phyloP scores from a whole-genome alignment of 208 protist genomes.

The Leishmania major region DNA sequence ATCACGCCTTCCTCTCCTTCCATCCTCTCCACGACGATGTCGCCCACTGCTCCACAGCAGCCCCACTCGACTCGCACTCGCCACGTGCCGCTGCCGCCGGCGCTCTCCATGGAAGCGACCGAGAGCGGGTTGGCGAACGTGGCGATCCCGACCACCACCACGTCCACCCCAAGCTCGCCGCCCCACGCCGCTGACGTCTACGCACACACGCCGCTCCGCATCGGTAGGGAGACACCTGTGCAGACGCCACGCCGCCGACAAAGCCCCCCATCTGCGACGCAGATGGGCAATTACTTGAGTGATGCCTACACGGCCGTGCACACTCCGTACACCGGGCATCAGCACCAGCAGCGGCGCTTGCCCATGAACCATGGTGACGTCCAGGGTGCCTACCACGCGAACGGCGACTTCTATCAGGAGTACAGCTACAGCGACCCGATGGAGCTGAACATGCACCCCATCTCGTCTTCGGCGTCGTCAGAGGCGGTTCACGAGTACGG shows the following conservation, averaged over 20 bases:
- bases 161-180: slow-evolving; percentile 6
- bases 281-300: not conserved
- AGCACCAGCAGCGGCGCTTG: not conserved
- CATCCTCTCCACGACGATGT: slow-evolving; percentile 1
- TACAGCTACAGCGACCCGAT: not conserved
- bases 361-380: not conserved
- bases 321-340: not conserved
- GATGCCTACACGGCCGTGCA: not conserved
- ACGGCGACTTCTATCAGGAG: not conserved
- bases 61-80: not conserved
- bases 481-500: slow-evolving; percentile 2
- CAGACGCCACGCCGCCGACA: not conserved
- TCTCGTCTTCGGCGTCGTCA: not conserved
- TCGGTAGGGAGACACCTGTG: not conserved
- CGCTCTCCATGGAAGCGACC: not conserved
- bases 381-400: not conserved
- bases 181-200: not conserved
- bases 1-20: not conserved
- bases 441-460: not conserved
- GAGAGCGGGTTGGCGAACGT: not conserved
- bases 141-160: slow-evolving; percentile 4
- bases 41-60: not conserved
- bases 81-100: not conserved
- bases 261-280: not conserved
- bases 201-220: not conserved